Evolutionary conservation across 176 grass and related monocot genomes (phyloP), one percentile per base, ranked within the genome.

Genomic region (Rhynchospora pubera): DNA sequence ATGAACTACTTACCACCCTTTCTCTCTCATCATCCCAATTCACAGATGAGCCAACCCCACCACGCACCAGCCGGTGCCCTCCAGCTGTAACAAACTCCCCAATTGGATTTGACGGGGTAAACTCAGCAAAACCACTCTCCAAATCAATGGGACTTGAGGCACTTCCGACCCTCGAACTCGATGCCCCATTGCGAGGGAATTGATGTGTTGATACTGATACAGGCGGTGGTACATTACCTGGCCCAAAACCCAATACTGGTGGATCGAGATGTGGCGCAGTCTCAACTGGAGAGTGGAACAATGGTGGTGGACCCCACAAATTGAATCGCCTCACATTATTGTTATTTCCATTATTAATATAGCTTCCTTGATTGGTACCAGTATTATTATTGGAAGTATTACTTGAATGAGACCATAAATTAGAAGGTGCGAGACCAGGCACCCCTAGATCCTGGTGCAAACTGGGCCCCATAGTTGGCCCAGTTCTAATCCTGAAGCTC

Each of bases 121-220:
- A 82, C 21, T 82, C 79, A 9, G 79, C 19, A 65, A 82, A 82
- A 50, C 79, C 79, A 65, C 79, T 82, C 65, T 82, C 79, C 79
- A 82, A 82, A 82, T 82, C 79, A 9, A 82, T 82, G 8, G 79
- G 79, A 82, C 79, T 82, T 21, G 79, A 63, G 24, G 79, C 79
- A 5, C 45, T 82, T 42, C 78, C 78, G 1, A 61, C 42, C 18
- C 32, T 80, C 16, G 32, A 80, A 67, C 79, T 65, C 3, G 59
- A 65, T 67, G 60, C 62, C 10, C 60, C 32, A 10, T 66, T 65
- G 61, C 61, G 79, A 30, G 79, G 22, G 26, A 82, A 82, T 16
- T 65, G 79, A 67, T 82, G 79, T 11, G 39, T 43, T 26, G 78
- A 50, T 30, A 30, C 72, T 1, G 72, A 56, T 5, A 55, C 24